Conservation (phyloP, 75 land plant genomes). For the Chamaecyparis obtusa region DNA sequence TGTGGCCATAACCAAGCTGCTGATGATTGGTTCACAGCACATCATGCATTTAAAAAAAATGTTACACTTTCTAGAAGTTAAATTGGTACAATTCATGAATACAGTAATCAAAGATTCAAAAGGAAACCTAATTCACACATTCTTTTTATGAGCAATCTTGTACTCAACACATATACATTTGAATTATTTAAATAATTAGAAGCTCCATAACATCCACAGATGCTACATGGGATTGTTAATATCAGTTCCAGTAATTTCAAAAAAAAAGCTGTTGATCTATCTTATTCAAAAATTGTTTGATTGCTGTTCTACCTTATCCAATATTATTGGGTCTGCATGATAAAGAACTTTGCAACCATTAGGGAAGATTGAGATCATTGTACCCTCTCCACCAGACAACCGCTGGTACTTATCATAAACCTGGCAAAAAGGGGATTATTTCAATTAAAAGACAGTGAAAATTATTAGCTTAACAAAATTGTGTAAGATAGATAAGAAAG, state of each 20-base stretch:
- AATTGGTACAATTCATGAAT: not conserved
- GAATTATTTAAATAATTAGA: not conserved
- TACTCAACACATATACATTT: not conserved
- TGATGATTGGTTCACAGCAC: not conserved
- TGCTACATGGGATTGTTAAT: not conserved
- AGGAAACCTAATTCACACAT: not conserved
- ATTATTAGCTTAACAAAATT: not conserved
- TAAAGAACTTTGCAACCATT: conserved; percentile 41
- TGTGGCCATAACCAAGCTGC: too few species aligned
- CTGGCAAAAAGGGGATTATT: conserved; percentile 17
- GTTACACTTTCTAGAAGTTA: not conserved
- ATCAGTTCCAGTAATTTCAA: not conserved
- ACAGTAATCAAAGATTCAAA: not conserved
- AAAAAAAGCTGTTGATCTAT: conserved; percentile 9
- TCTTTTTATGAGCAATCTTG: not conserved
- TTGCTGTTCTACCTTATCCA: conserved; percentile 21
- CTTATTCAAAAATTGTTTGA: conserved; percentile 18
- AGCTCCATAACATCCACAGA: not conserved
- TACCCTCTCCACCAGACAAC: conserved; percentile 51
- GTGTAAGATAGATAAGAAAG: not conserved
- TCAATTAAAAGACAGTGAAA: not conserved
- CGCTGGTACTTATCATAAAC: conserved; percentile 35
- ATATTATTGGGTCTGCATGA: conserved; percentile 25
- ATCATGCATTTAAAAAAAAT: not conserved
- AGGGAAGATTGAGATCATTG: conserved; percentile 43